Evolutionary conservation across 2,329 filamentous ascomycete species (phyloP).

Genomic region (Ophiostoma sp.): DNA sequence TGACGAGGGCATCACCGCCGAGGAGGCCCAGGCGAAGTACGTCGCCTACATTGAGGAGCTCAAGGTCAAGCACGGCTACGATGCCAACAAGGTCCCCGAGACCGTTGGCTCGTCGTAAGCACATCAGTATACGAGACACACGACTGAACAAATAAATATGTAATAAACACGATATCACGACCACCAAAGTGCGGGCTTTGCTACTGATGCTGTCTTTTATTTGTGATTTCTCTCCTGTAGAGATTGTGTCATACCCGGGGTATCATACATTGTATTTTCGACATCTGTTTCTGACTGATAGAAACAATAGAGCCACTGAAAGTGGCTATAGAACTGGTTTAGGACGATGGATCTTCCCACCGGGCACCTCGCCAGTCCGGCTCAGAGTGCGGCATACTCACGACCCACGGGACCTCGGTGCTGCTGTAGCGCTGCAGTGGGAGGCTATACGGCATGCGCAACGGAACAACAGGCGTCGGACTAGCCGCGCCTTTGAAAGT

Average conservation of each 20-base stretch:
- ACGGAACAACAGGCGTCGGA: conserved; percentile 48
- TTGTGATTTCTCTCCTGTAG: not conserved
- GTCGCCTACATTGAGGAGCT: conserved; percentile 65
- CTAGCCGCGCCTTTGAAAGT: conserved; percentile 34
- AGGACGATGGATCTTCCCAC: conserved; percentile 33
- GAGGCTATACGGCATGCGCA: conserved; percentile 77
- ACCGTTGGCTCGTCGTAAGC: conserved; percentile 37
- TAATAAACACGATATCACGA: conserved; percentile 10
- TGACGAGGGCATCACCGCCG: conserved; percentile 56
- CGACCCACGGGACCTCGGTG: conserved; percentile 71
- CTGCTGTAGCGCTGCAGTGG: conserved; percentile 62
- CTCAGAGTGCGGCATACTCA: conserved; percentile 52
- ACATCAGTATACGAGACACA: not conserved
- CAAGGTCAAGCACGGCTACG: conserved; percentile 64
- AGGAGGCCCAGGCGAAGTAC: conserved; percentile 71
- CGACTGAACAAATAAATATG: not conserved
- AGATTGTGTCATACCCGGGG: not conserved
- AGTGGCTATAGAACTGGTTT: too few relatives aligned
- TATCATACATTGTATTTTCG: not conserved
- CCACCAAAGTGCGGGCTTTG: not conserved
- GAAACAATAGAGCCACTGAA: too few relatives aligned
- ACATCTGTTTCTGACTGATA: too few relatives aligned
- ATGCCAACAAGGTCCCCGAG: conserved; percentile 59
- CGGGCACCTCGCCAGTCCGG: conserved; percentile 54
- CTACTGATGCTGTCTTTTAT: not conserved